Percentiles rank a stretch among this genome's conserved stretches.
These are phyloP conservation scores for Mortierella antarctica DNA, from an alignment of 192 early-diverging fungal genomes.

Conservation along the genomic window DNA sequence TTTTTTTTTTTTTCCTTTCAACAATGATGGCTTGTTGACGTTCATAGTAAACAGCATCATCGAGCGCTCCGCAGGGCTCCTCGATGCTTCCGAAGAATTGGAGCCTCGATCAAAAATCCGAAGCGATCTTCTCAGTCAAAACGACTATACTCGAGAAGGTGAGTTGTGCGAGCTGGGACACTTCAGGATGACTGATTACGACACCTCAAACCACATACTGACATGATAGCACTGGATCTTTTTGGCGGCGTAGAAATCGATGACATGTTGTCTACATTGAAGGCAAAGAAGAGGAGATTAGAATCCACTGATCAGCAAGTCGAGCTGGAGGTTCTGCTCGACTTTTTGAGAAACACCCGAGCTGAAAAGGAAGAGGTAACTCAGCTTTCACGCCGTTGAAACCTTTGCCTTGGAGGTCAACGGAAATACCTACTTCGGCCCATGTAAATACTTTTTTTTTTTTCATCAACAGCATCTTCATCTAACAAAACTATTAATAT, in stretches of 20 bases:
- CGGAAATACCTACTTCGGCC: no score
- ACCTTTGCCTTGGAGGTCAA: no score
- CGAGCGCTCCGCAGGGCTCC: constrained; percentile 29
- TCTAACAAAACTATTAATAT: no score
- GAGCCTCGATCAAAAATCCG: constrained; percentile 14
- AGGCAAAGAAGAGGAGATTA: constrained; percentile 70
- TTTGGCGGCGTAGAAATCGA: constrained; percentile 67
- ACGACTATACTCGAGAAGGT: constrained; percentile 37
- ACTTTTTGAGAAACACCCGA: constrained; percentile 74
- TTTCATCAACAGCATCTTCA: not conserved
- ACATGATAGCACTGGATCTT: not conserved
- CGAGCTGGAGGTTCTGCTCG: constrained; percentile 67
- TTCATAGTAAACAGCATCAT: constrained; percentile 56
- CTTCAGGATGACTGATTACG: not conserved
- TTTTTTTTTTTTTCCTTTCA: constrained; percentile 7
- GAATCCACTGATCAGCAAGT: constrained; percentile 65
- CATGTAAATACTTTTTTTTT: not conserved
- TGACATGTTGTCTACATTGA: constrained; percentile 63
- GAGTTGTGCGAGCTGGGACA: constrained; percentile 1
- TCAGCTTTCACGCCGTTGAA: not conserved
- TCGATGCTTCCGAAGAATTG: constrained; percentile 1
- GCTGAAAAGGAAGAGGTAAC: constrained; percentile 64
- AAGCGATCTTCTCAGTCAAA: constrained; percentile 34
- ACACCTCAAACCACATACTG: not conserved
- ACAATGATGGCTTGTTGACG: not conserved